phyloP scores from a whole-genome alignment of 257 asterid species.

The Ligustrum vulgare region DNA sequence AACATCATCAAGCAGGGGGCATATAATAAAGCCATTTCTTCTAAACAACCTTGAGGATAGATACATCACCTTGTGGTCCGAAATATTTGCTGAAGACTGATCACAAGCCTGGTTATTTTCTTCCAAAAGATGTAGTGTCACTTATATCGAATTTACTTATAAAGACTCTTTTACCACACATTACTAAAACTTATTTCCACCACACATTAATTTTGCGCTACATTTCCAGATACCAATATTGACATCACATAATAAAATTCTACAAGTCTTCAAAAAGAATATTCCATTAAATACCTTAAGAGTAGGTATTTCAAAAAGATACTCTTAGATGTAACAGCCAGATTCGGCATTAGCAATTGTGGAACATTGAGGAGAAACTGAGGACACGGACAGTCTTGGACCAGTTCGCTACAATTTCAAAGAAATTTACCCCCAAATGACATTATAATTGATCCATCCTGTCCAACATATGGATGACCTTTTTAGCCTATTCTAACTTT shows the following conservation, averaged over 20 bases:
- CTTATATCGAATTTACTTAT: background rate
- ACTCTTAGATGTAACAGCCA: background rate
- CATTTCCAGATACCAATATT: background rate
- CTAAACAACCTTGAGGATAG: background rate
- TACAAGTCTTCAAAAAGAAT: background rate
- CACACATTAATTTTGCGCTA: background rate
- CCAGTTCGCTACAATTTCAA: background rate
- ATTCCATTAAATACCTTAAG: background rate
- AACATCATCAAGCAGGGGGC: too few species aligned
- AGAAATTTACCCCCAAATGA: background rate
- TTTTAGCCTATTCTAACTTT: background rate
- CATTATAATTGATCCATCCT: background rate
- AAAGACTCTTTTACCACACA: background rate
- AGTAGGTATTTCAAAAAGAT: background rate
- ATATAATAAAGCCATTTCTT: background rate
- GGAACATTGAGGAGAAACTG: background rate
- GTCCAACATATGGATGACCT: background rate
- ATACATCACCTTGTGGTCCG: background rate
- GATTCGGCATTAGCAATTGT: background rate
- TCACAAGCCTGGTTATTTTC: background rate
- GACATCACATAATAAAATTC: background rate
- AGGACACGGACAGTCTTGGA: background rate
- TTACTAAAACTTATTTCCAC: background rate
- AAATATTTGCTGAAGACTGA: background rate
- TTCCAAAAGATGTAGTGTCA: background rate